Evolutionary conservation across 306 rosid species (phyloP).

Genomic region (Vigna trinervia): DNA sequence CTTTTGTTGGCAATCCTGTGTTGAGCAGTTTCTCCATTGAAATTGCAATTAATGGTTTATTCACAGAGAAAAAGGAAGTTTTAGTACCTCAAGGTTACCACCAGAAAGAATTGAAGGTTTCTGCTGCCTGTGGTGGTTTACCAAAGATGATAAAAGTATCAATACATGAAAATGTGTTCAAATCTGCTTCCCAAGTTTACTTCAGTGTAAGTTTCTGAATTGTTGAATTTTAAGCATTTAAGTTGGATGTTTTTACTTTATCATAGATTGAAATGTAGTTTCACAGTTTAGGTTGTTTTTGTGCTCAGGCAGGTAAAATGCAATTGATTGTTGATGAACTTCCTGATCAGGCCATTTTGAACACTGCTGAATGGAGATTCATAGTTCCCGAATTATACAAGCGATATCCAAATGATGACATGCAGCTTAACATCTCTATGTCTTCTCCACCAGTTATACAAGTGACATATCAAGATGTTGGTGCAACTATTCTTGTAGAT

Average conservation of each 20-base stretch:
- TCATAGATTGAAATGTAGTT: slow-evolving; percentile 10
- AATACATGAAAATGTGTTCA: slow-evolving; percentile 72
- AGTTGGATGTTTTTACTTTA: slow-evolving; percentile 18
- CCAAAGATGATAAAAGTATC: slow-evolving; percentile 79
- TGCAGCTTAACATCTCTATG: slow-evolving; percentile 64
- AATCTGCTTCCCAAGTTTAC: slow-evolving; percentile 66
- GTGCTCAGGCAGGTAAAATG: slow-evolving; percentile 60
- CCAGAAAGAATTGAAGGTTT: slow-evolving; percentile 43
- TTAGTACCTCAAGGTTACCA: slow-evolving; percentile 45
- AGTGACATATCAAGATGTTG: slow-evolving; percentile 57
- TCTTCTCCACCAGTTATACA: slow-evolving; percentile 72
- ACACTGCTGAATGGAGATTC: slow-evolving; percentile 80
- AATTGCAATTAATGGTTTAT: slow-evolving; percentile 72
- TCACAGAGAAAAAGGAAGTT: slow-evolving; percentile 45
- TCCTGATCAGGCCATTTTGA: slow-evolving; percentile 60
- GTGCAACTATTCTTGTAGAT: slow-evolving; percentile 54
- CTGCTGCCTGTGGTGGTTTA: slow-evolving; percentile 54
- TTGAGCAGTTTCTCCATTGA: slow-evolving; percentile 64
- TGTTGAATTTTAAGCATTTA: neutral
- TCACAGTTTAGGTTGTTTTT: slow-evolving; percentile 25
- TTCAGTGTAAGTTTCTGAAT: slow-evolving; percentile 64
- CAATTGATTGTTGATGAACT: slow-evolving; percentile 59
- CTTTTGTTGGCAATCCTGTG: slow-evolving; percentile 70
- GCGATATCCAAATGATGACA: slow-evolving; percentile 71
- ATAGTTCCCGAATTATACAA: slow-evolving; percentile 78